Percentiles rank a stretch among this genome's conserved stretches.
These are phyloP conservation scores for Fraxinus ornus DNA, from an alignment of 305 asterid species.

Conservation along the genomic window DNA sequence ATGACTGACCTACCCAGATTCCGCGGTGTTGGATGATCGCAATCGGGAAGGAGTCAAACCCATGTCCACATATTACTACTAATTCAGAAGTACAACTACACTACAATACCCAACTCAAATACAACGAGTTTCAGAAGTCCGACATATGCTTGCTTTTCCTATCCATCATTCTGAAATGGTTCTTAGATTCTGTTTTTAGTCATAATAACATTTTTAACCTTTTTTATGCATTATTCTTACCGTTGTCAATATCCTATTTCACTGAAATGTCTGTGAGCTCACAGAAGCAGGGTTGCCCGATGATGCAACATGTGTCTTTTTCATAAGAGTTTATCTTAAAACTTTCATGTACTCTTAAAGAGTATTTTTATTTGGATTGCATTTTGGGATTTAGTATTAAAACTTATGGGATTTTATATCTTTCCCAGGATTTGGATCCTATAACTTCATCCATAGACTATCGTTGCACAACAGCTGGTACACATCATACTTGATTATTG, in stretches of 20 bases:
- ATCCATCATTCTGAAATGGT: background rate
- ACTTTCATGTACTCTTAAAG: background rate
- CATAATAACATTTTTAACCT: background rate
- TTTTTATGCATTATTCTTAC: background rate
- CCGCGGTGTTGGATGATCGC: conserved; percentile 4
- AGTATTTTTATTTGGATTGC: background rate
- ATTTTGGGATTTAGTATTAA: background rate
- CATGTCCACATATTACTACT: conserved; percentile 4
- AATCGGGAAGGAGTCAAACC: conserved; percentile 12
- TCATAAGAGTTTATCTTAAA: conserved; percentile 1
- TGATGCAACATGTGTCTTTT: background rate
- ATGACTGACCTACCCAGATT: background rate
- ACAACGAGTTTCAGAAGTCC: background rate
- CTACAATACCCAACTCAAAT: background rate
- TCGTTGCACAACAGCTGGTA: conserved; percentile 95
- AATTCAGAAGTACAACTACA: background rate
- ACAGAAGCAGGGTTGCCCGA: background rate
- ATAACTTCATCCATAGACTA: conserved; percentile 74
- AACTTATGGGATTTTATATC: conserved; percentile 18
- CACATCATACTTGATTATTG: conserved; percentile 35
- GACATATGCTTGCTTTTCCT: background rate
- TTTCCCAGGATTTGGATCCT: conserved; percentile 82
- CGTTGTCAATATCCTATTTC: background rate
- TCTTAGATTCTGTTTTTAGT: background rate
- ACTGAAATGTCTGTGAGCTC: background rate